phyloP scores from a whole-genome alignment of 208 protist species.

The Trypanosoma vivax region DNA sequence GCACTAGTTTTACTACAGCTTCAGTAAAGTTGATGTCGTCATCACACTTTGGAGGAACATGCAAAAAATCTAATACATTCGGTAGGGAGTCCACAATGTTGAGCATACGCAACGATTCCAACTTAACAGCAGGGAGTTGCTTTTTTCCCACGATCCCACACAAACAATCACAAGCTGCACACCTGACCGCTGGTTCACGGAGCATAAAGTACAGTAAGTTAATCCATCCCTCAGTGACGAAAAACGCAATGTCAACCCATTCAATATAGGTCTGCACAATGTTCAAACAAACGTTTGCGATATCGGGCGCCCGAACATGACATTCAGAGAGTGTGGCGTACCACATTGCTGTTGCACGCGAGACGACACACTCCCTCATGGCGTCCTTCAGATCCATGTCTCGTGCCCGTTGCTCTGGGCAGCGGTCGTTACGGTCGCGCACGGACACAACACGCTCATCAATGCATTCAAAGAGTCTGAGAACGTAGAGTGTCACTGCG shows the following conservation, averaged over 20 bases:
- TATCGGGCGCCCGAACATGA: constrained; percentile 33
- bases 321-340: constrained; percentile 48
- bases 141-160: constrained; percentile 70
- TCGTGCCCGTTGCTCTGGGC: constrained; percentile 38
- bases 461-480: constrained; percentile 82
- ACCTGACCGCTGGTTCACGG: constrained; percentile 21
- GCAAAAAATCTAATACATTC: constrained; percentile 41
- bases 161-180: constrained; percentile 56
- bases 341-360: constrained; percentile 49
- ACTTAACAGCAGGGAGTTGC: constrained; percentile 64
- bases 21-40: constrained; percentile 49
- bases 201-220: constrained; percentile 68
- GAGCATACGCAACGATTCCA: constrained; percentile 40
- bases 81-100: constrained; percentile 57
- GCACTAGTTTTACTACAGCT: constrained; percentile 32
- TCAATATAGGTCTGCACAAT: constrained; percentile 77
- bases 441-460: constrained; percentile 78
- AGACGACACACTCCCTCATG: constrained; percentile 64
- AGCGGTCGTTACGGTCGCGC: constrained; percentile 32
- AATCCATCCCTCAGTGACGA: constrained; percentile 64
- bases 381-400: constrained; percentile 78
- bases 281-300: constrained; percentile 40
- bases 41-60: constrained; percentile 36
- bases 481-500: constrained; percentile 45
- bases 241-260: constrained; percentile 63